phyloP scores from a whole-genome alignment of 495 filamentous ascomycete species.

The Neurospora cerealis region DNA sequence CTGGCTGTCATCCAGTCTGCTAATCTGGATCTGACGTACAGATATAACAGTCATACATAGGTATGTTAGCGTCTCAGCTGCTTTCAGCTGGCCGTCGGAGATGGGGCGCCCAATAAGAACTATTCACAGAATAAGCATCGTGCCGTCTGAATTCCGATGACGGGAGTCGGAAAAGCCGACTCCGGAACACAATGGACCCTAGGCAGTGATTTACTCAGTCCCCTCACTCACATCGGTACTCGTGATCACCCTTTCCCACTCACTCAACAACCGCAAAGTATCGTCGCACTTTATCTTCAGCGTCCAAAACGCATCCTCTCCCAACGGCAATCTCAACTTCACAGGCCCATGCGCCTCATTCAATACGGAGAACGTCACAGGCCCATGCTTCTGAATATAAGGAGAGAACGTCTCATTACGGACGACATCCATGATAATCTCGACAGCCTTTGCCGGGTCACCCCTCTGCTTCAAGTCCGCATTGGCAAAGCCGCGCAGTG shows the following conservation, averaged over 20 bases:
- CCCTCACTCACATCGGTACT: background rate
- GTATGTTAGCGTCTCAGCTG: background rate
- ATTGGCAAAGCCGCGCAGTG: background rate
- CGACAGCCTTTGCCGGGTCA: slow-evolving; percentile 11
- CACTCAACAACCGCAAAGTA: slow-evolving; percentile 3
- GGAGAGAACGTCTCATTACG: slow-evolving; percentile 6
- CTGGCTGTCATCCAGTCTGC: background rate
- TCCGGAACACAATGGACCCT: background rate
- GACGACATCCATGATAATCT: slow-evolving; percentile 11
- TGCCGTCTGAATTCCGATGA: background rate
- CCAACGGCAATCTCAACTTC: slow-evolving; percentile 2
- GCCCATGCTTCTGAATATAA: background rate
- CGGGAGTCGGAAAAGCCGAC: background rate
- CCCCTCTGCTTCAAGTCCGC: slow-evolving; percentile 1
- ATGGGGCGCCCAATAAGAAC: background rate
- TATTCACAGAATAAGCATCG: background rate
- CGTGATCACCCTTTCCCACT: slow-evolving; percentile 11
- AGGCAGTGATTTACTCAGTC: background rate
- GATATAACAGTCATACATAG: background rate
- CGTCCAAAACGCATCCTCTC: slow-evolving; percentile 1
- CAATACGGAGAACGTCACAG: slow-evolving; percentile 7
- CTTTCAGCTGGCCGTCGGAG: background rate
- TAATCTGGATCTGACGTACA: background rate
- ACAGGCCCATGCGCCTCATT: background rate
- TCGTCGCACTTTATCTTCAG: slow-evolving; percentile 13